These are phyloP conservation scores for Aspergillus candidus DNA, from an alignment of 2,329 filamentous ascomycete species.

Conservation along the genomic window DNA sequence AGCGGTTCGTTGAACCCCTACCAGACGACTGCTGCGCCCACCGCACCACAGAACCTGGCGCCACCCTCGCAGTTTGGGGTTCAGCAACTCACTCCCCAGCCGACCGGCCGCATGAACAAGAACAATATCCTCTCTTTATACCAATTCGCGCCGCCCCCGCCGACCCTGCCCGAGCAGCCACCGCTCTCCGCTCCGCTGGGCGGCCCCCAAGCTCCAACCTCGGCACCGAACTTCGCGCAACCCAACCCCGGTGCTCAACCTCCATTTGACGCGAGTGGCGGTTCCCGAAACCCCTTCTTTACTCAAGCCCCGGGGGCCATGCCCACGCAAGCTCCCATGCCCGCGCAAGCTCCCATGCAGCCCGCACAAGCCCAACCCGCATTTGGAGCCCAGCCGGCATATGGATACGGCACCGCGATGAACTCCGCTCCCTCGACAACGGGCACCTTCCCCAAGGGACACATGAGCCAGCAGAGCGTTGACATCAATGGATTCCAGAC, in stretches of 20 bases:
- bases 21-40: conserved; percentile 23
- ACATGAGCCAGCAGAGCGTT: conserved; percentile 46
- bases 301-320: conserved; percentile 12
- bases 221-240: conserved; percentile 17
- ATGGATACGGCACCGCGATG: conserved; percentile 12
- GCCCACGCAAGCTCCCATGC: conserved; percentile 3
- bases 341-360: conserved; percentile 2
- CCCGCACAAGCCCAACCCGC: conserved; percentile 6
- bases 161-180: conserved; percentile 31
- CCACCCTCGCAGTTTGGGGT: conserved; percentile 19
- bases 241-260: conserved; percentile 9
- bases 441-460: conserved; percentile 21
- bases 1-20: conserved; percentile 30
- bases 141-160: conserved; percentile 36
- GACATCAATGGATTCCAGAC: conserved; percentile 43
- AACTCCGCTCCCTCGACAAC: conserved; percentile 13
- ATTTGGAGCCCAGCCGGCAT: conserved; percentile 6
- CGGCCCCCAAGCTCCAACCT: conserved; percentile 17
- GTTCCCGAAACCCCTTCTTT: conserved; percentile 26
- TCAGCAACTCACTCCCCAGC: conserved; percentile 34
- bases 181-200: conserved; percentile 18
- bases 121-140: conserved; percentile 43
- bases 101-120: conserved; percentile 42
- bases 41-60: conserved; percentile 19
- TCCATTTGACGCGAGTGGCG: conserved; percentile 19